Percentiles rank a stretch among this genome's conserved stretches.
Conservation (phyloP, 2,329 filamentous ascomycete species). For the Trichoderma sp. region DNA sequence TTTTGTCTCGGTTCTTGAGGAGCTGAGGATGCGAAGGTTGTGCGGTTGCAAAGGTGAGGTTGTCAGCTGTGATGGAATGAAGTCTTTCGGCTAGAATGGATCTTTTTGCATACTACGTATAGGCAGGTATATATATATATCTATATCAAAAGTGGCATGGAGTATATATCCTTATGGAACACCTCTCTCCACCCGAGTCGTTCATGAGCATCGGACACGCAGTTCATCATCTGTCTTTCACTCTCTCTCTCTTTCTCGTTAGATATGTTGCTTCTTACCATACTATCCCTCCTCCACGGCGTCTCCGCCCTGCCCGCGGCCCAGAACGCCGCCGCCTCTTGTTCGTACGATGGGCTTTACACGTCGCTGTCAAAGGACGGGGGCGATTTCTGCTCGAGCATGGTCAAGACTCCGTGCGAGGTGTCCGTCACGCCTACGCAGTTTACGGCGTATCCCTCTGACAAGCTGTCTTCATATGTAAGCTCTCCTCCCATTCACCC, state of each 20-base stretch:
- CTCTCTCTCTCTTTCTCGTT: neutral
- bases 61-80: too few species aligned
- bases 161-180: too few species aligned
- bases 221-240: too few species aligned
- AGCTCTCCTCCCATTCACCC: conserved; percentile 22
- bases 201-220: too few species aligned
- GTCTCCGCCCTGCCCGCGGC: conserved; percentile 26
- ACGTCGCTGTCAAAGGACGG: conserved; percentile 37
- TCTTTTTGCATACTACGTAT: too few species aligned
- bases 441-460: conserved; percentile 38
- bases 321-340: conserved; percentile 27
- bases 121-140: too few species aligned
- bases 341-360: conserved; percentile 38
- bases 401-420: conserved; percentile 34
- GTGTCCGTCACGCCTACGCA: conserved; percentile 35
- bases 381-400: conserved; percentile 37
- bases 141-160: too few species aligned
- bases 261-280: conserved; percentile 21
- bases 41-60: neutral
- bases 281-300: neutral
- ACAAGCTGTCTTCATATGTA: conserved; percentile 40
- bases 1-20: conserved; percentile 19
- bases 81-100: neutral
- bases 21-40: neutral
- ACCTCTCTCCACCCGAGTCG: neutral